Conservation (phyloP, 2,329 filamentous ascomycete species). For the Trichophyton schoenleinii region DNA sequence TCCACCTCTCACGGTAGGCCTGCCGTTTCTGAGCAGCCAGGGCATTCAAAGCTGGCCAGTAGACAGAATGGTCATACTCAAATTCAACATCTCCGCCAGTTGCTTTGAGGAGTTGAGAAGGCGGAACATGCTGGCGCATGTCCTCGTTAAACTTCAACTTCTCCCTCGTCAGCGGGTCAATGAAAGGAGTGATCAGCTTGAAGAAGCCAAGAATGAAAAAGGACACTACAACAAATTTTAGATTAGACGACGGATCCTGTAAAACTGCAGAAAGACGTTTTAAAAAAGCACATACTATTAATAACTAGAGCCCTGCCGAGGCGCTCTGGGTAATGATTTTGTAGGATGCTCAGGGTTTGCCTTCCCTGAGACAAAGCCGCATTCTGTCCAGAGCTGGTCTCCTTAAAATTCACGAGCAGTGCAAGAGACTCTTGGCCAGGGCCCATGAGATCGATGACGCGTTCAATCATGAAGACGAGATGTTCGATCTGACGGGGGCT, state of each 20-base stretch:
- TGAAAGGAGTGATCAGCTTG: conserved; percentile 90
- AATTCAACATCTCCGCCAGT: conserved; percentile 74
- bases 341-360: conserved; percentile 79
- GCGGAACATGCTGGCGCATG: conserved; percentile 66
- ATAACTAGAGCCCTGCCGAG: conserved; percentile 80
- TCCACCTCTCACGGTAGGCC: conserved; percentile 58
- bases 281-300: conserved; percentile 49
- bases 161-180: conserved; percentile 82
- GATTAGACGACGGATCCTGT: not conserved
- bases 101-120: conserved; percentile 67
- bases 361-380: conserved; percentile 64
- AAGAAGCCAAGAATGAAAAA: conserved; percentile 91
- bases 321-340: conserved; percentile 90
- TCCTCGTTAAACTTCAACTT: conserved; percentile 98
- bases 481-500: conserved; percentile 83
- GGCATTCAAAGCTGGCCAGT: conserved; percentile 76
- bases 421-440: conserved; percentile 76
- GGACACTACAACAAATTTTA: conserved; percentile 48
- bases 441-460: conserved; percentile 74
- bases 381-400: conserved; percentile 60
- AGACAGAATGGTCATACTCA: conserved; percentile 74
- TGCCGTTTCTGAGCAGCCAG: conserved; percentile 55
- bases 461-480: conserved; percentile 90
- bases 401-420: conserved; percentile 84
- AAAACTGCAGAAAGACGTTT: conserved; percentile 1